phyloP scores from a whole-genome alignment of 2,329 filamentous ascomycete genomes.

The Scolecobasidium constrictum region DNA sequence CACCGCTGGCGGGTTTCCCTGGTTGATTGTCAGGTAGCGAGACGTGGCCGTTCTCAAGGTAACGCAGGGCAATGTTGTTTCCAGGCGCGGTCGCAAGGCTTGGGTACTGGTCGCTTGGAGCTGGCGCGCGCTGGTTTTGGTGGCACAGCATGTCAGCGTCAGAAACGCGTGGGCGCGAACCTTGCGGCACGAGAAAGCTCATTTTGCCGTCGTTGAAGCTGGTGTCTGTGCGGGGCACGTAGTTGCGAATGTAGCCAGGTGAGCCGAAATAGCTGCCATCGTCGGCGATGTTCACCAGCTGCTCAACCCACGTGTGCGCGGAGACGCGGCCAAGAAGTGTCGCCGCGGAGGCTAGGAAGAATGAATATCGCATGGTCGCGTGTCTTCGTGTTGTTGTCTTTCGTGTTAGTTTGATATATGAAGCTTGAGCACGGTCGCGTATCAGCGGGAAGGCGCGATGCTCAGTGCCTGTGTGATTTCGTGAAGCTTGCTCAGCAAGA shows the following conservation, averaged over 20 bases:
- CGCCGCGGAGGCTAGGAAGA: background rate
- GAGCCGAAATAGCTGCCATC: conserved; percentile 64
- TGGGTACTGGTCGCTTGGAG: conserved; percentile 47
- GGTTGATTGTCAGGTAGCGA: conserved; percentile 28
- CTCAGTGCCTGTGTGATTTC: no score
- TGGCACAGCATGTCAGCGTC: conserved; percentile 51
- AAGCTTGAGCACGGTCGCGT: no score
- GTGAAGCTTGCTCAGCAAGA: background rate
- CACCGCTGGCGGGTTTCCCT: conserved; percentile 32
- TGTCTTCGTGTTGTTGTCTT: no score
- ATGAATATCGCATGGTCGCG: conserved; percentile 5
- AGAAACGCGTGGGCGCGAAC: conserved; percentile 32
- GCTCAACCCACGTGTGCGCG: conserved; percentile 72
- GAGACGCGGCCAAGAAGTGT: conserved; percentile 3
- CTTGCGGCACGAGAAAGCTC: conserved; percentile 42
- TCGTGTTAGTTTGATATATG: no score
- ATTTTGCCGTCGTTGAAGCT: conserved; percentile 29
- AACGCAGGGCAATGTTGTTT: conserved; percentile 36
- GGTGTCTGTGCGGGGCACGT: conserved; percentile 42
- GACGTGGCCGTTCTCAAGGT: conserved; percentile 41
- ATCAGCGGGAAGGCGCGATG: no score
- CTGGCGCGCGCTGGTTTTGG: conserved; percentile 46
- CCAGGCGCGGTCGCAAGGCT: conserved; percentile 47
- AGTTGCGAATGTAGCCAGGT: conserved; percentile 66
- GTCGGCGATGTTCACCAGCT: conserved; percentile 56